phyloP scores from a whole-genome alignment of 2,329 filamentous ascomycete species.

The Aspergillus candidus region DNA sequence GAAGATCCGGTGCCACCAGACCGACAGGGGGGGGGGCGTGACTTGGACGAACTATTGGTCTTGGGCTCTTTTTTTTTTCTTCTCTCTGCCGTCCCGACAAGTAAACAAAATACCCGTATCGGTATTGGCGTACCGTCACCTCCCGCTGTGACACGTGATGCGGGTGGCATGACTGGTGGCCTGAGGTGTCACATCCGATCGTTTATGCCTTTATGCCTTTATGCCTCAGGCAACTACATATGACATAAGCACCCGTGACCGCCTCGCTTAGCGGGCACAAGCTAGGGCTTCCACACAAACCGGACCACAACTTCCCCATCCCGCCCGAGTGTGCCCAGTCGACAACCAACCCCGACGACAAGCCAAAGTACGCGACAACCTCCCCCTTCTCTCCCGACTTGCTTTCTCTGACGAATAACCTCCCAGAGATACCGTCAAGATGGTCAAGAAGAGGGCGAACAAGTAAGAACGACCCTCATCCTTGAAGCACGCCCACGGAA shows the following conservation, averaged over 20 bases:
- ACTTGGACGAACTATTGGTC: constrained; percentile 17
- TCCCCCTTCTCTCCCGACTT: constrained; percentile 16
- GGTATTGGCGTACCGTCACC: constrained; percentile 20
- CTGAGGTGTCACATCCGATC: background rate
- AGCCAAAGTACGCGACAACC: constrained; percentile 32
- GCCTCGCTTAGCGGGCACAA: constrained; percentile 32
- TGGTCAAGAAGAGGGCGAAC: constrained; percentile 72
- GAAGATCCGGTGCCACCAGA: constrained; percentile 22
- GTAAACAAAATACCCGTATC: constrained; percentile 18
- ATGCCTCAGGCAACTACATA: constrained; percentile 14
- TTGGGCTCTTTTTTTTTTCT: constrained; percentile 1
- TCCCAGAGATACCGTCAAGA: constrained; percentile 50
- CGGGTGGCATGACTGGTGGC: constrained; percentile 5
- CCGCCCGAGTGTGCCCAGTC: constrained; percentile 28
- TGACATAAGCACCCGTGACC: constrained; percentile 32
- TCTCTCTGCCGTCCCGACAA: background rate
- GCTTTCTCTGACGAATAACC: constrained; percentile 24
- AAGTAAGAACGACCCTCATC: constrained; percentile 51
- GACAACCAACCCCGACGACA: constrained; percentile 35
- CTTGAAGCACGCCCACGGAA: constrained; percentile 15
- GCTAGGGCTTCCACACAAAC: constrained; percentile 35
- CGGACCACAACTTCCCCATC: constrained; percentile 27
- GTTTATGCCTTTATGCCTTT: too few species aligned
- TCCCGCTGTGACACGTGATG: constrained; percentile 6
- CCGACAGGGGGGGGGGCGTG: constrained; percentile 7